Evolutionary conservation across 805 yeast species (phyloP).

Genomic region (Candida ovalis): DNA sequence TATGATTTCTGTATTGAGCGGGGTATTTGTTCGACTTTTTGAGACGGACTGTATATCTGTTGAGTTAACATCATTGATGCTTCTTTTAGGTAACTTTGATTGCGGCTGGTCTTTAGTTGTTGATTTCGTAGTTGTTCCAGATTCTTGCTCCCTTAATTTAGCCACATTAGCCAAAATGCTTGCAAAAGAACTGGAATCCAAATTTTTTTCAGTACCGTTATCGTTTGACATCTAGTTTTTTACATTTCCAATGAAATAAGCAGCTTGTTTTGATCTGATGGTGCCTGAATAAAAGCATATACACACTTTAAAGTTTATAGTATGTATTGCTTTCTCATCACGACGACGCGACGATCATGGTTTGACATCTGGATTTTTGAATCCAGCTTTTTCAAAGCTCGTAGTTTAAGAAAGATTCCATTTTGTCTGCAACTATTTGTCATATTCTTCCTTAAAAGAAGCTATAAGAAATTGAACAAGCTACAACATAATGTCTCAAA

Average conservation of each 20-base stretch:
- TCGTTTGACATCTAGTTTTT: neutral
- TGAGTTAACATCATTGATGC: neutral
- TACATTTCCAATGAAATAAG: no score
- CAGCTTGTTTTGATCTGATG: neutral
- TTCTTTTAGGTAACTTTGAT: neutral
- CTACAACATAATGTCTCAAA: neutral
- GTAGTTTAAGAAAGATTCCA: no score
- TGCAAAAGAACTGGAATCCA: constrained; percentile 57
- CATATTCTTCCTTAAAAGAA: no score
- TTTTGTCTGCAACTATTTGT: no score
- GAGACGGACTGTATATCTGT: neutral
- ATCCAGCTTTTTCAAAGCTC: no score
- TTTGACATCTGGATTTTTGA: no score
- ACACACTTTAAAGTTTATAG: no score
- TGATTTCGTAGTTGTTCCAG: constrained; percentile 2
- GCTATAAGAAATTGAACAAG: neutral
- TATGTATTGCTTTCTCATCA: no score
- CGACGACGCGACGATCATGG: no score
- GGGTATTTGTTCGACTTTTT: neutral
- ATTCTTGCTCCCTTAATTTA: constrained; percentile 46
- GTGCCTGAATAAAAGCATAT: neutral
- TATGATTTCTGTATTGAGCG: constrained; percentile 7
- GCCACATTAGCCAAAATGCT: constrained; percentile 69
- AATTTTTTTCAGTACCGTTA: neutral
- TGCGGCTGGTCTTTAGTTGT: neutral